Evolutionary conservation across 345 rosid genomes (phyloP), one percentile per base, ranked within the genome.

Genomic region (Arabidopsis arenosa): DNA sequence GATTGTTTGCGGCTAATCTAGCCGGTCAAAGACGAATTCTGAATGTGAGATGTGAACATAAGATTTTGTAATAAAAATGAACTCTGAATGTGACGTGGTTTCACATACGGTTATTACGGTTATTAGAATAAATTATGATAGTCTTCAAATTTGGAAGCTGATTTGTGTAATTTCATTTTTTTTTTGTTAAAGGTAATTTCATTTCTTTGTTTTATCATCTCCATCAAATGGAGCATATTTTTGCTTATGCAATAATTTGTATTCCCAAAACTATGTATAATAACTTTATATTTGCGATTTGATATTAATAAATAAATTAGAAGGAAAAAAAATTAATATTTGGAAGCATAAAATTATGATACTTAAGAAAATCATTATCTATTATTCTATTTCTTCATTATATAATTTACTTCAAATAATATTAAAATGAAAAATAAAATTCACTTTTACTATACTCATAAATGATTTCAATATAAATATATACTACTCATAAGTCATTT

Each of bases 11-110:
- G 44, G 58, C 58, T 33, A 47, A 32, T 48, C 15, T 51, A 51
- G 14, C 39, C 35, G 18, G 70, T 49, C 70, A 66, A 17, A 48
- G 70, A 49, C 5, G 32, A 64, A 64, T 15, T 64, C 11, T 3
- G 30, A 47, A 30, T 23, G 56, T 63, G 40, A 63, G 26, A 44
- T 44, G 54, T 43, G 13, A 43, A 60, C 48, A 5, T 10, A 9
- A 60, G 2, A 39, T 18, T 59, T 39, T 23, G 51, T 41, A 5
- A 18, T 10, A 59, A 7, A 39, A 10, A 9, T 33, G 12, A 57
- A 33, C 4, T 57, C 6, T 35, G n/a, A 17, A 37, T 37, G 32
- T 32, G 39, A 56, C 39, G 32, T 56, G 39, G 11, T 51, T 51
- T 51, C 5, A 48, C 30, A 51, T 48, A 2, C 32, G 32, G 7